Conservation (phyloP, 2,329 filamentous ascomycete species). For the Leptographium radiaticola region DNA sequence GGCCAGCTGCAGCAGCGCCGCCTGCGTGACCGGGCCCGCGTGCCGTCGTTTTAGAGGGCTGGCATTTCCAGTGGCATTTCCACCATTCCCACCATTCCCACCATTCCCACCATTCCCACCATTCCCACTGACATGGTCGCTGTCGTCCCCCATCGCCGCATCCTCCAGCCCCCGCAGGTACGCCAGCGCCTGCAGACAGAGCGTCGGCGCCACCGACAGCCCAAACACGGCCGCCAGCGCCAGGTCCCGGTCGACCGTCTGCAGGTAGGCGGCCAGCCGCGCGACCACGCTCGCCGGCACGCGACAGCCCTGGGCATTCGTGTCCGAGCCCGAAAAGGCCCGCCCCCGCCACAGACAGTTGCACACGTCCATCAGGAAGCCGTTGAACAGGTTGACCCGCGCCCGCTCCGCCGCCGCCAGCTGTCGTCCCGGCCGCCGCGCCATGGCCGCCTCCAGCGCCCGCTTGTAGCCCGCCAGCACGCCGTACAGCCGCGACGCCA, state of each 20-base stretch:
- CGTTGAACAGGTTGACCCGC: conserved; percentile 62
- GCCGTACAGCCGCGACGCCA: conserved; percentile 54
- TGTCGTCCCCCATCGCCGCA: conserved; percentile 25
- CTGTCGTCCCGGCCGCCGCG: conserved; percentile 13
- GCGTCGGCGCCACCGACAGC: conserved; percentile 43
- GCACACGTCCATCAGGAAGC: conserved; percentile 75
- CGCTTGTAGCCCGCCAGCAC: conserved; percentile 62
- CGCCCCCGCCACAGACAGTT: conserved; percentile 70
- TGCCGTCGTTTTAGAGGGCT: conserved; percentile 42
- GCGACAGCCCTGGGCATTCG: conserved; percentile 46
- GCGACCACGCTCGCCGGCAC: conserved; percentile 30
- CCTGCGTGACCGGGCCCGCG: conserved; percentile 57
- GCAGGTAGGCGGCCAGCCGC: conserved; percentile 33
- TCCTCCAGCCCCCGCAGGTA: conserved; percentile 46
- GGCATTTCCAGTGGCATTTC: too few relatives aligned
- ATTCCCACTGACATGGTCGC: conserved; percentile 6
- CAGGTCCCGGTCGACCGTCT: conserved; percentile 31
- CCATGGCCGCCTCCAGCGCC: conserved; percentile 54
- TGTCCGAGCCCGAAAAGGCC: conserved; percentile 53
- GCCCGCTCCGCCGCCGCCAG: conserved; percentile 37
- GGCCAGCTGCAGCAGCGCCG: conserved; percentile 48
- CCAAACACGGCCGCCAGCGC: conserved; percentile 38
- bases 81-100: too few relatives aligned
- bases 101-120: too few relatives aligned
- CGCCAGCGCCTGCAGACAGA: conserved; percentile 41